Conservation (phyloP, 108 stramenopile species). For the Discostella stelligeroides region DNA sequence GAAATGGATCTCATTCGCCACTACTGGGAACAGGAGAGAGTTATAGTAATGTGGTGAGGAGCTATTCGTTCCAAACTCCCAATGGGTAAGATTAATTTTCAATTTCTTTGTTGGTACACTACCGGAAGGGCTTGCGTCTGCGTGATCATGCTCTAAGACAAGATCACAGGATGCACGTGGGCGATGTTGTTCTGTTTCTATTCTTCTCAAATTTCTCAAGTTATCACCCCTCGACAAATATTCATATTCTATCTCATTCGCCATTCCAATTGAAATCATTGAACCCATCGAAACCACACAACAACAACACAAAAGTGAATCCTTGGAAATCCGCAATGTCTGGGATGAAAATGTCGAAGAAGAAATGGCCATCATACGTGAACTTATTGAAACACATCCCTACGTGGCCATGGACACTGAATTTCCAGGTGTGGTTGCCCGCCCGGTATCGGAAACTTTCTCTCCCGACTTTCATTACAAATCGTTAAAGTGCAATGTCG, state of each 20-base stretch:
- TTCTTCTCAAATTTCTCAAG: not conserved
- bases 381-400: slow-evolving; percentile 92
- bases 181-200: not conserved
- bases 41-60: slow-evolving; percentile 39
- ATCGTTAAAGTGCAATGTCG: slow-evolving; percentile 97
- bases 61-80: slow-evolving; percentile 32
- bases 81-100: slow-evolving; percentile 26
- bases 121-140: no score
- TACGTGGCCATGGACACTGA: slow-evolving; percentile 99
- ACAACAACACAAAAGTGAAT: slow-evolving; percentile 55
- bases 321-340: slow-evolving; percentile 89
- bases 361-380: slow-evolving; percentile 94
- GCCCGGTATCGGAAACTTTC: slow-evolving; percentile 93
- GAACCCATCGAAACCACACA: slow-evolving; percentile 1
- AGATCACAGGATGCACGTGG: no score
- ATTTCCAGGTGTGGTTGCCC: slow-evolving; percentile 98
- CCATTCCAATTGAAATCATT: slow-evolving; percentile 2
- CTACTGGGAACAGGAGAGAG: not conserved
- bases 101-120: no score
- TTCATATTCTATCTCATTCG: not conserved
- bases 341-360: slow-evolving; percentile 93
- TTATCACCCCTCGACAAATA: not conserved
- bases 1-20: slow-evolving; percentile 15
- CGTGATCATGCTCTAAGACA: no score
- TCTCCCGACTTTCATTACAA: slow-evolving; percentile 97